These are phyloP conservation scores for Apiotrichum akiyoshidainum DNA, from an alignment of 1,284 basidiomycete species.

Conservation along the genomic window DNA sequence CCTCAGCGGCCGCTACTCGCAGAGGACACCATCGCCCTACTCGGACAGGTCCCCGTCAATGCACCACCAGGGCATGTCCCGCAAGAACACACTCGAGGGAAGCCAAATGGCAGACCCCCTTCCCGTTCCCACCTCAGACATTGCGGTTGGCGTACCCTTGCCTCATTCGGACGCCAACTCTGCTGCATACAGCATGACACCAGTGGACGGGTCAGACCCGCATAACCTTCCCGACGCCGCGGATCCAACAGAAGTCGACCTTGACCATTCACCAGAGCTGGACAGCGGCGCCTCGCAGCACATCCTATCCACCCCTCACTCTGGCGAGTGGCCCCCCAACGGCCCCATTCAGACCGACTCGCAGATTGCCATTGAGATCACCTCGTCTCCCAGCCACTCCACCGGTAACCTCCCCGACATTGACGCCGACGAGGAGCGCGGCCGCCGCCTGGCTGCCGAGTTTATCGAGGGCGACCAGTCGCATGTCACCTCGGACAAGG, in stretches of 20 bases:
- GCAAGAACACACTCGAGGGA: not conserved
- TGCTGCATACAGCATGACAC: not conserved
- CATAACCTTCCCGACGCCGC: not conserved
- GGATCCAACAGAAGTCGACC: not conserved
- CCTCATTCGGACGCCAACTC: not conserved
- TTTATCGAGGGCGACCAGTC: slow-evolving; percentile 85
- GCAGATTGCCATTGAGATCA: slow-evolving; percentile 16
- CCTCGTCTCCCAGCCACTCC: slow-evolving; percentile 16
- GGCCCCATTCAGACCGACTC: not conserved
- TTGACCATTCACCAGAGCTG: not conserved
- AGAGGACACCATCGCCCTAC: slow-evolving; percentile 7
- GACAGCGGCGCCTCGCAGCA: not conserved
- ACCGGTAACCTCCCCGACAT: slow-evolving; percentile 9
- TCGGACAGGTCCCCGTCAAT: slow-evolving; percentile 2
- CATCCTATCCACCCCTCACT: not conserved
- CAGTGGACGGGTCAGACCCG: not conserved
- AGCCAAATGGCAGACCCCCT: not conserved
- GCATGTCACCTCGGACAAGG: slow-evolving; percentile 81
- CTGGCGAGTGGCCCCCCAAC: not conserved
- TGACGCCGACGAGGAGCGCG: slow-evolving; percentile 58
- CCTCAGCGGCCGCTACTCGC: not conserved
- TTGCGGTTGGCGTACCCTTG: not conserved
- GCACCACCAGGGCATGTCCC: not conserved
- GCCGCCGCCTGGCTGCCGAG: slow-evolving; percentile 67
- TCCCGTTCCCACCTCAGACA: not conserved